Conservation (phyloP, 345 rosid genomes). For the Anastatica hierochuntica region DNA sequence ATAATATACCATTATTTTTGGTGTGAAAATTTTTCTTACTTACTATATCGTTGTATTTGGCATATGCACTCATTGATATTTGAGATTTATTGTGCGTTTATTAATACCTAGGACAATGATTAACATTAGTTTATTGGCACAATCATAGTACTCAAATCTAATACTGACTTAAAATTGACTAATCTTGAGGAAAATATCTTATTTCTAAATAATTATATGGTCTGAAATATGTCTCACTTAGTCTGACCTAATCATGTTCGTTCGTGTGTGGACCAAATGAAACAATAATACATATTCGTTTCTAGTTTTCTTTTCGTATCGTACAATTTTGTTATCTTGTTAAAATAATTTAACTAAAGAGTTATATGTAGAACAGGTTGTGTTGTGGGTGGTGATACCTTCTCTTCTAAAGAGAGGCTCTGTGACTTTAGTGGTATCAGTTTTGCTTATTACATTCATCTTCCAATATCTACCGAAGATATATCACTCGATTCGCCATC, state of each 20-base stretch:
- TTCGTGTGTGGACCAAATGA: conserved; percentile 21
- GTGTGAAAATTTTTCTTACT: too few species aligned
- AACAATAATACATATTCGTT: conserved; percentile 15
- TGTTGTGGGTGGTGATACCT: conserved; percentile 75
- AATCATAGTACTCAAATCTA: conserved; percentile 19
- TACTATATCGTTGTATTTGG: too few species aligned
- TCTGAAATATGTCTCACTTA: conserved; percentile 3
- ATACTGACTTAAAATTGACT: conserved; percentile 6
- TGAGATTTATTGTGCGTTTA: too few species aligned
- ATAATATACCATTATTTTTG: too few species aligned
- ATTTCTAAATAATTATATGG: conserved; percentile 5
- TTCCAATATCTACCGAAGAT: conserved; percentile 95
- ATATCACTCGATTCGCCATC: conserved; percentile 71
- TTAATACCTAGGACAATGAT: background rate
- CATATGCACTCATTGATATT: too few species aligned
- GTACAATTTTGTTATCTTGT: conserved; percentile 22
- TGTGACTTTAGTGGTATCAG: conserved; percentile 54
- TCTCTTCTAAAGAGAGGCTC: conserved; percentile 48
- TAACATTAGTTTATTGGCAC: conserved; percentile 1
- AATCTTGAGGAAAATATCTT: background rate
- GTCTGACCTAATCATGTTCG: conserved; percentile 18
- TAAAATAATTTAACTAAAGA: background rate
- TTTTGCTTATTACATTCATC: conserved; percentile 55
- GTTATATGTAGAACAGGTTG: conserved; percentile 36
- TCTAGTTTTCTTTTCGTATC: background rate